Conservation (phyloP, 805 yeast genomes). For the Yarrowia porcina region DNA sequence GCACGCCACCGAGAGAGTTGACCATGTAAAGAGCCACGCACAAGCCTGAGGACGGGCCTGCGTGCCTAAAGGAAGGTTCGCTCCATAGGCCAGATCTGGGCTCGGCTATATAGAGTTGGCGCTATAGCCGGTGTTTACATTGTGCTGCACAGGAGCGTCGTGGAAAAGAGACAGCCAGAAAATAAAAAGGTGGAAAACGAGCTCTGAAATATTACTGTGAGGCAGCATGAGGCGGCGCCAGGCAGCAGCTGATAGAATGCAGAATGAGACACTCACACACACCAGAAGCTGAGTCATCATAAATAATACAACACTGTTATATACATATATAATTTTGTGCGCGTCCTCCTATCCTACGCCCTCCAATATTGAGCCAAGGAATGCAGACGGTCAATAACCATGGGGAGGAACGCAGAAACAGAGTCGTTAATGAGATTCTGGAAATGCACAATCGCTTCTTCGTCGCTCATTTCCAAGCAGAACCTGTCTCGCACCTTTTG, state of each 20-base stretch:
- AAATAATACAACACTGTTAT: no score
- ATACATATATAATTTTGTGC: not conserved
- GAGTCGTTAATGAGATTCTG: conserved; percentile 91
- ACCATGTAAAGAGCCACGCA: no score
- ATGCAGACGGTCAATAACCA: conserved; percentile 91
- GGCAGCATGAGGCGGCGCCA: not conserved
- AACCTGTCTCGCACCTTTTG: conserved; percentile 92
- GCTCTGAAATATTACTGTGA: not conserved
- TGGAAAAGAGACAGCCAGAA: no score
- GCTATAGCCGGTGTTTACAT: not conserved
- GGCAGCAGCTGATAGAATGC: no score
- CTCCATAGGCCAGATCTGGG: conserved; percentile 5
- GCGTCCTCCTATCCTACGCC: conserved; percentile 46
- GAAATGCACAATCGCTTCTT: conserved; percentile 92
- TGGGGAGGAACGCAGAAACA: conserved; percentile 89
- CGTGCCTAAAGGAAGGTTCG: no score
- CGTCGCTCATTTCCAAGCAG: conserved; percentile 89
- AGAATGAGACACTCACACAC: no score
- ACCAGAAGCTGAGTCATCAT: no score
- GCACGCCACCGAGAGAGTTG: no score
- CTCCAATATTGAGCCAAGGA: conserved; percentile 98
- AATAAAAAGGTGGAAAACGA: no score
- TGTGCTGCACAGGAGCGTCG: no score
- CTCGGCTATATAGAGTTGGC: conserved; percentile 4
- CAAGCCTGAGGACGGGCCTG: not conserved